phyloP scores from a whole-genome alignment of 164 flowering plant species.

The Saururus chinensis region DNA sequence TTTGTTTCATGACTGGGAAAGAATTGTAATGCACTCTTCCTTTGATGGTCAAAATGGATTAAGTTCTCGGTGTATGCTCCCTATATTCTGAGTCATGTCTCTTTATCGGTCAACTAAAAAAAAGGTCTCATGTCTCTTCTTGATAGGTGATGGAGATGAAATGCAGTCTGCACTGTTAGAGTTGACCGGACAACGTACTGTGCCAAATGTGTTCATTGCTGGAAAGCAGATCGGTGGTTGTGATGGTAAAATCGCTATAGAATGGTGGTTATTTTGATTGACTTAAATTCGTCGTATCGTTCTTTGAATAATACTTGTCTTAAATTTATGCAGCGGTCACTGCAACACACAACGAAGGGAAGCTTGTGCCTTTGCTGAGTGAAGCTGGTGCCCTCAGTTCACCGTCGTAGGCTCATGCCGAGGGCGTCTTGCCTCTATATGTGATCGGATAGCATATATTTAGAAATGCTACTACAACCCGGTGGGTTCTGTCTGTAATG shows the following conservation, averaged over 20 bases:
- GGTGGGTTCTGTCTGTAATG: not conserved
- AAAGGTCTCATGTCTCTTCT: no score
- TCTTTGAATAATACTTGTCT: not conserved
- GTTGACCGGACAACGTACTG: not conserved
- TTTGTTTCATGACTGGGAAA: no score
- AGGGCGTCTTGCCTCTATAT: not conserved
- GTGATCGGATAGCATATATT: not conserved
- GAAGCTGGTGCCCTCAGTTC: constrained; percentile 46
- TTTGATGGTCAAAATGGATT: no score
- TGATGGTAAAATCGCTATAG: not conserved
- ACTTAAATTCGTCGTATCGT: no score
- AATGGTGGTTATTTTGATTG: no score
- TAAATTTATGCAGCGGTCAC: constrained; percentile 30
- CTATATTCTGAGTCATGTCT: no score
- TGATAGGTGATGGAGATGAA: not conserved
- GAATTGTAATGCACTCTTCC: no score
- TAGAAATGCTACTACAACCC: not conserved
- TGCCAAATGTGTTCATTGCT: not conserved
- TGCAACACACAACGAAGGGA: constrained; percentile 44
- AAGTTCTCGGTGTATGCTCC: no score
- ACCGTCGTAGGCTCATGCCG: not conserved
- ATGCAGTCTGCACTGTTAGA: not conserved
- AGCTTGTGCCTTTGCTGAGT: constrained; percentile 68
- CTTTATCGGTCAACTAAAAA: no score
- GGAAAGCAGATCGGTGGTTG: not conserved